These are phyloP conservation scores for Exobasidium rhododendri DNA, from an alignment of 1,284 basidiomycete species.

Conservation along the genomic window DNA sequence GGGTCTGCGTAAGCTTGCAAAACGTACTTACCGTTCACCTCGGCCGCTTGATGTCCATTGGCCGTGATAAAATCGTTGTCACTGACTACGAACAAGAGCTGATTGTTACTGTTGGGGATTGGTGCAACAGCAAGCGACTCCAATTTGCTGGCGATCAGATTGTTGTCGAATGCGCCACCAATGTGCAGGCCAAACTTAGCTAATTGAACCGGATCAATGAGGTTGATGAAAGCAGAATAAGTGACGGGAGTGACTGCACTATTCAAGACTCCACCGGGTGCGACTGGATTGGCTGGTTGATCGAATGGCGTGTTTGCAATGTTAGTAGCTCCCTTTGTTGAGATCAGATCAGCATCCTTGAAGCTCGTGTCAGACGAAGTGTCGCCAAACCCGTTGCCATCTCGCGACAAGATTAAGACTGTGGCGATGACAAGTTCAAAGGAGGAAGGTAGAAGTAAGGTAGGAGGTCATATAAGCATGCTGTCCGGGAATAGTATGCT, in stretches of 20 bases:
- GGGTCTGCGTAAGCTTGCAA: constrained; percentile 31
- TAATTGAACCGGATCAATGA: constrained; percentile 57
- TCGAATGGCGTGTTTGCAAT: constrained; percentile 65
- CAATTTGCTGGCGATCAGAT: constrained; percentile 67
- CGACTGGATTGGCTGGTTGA: constrained; percentile 61
- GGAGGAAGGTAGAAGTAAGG: no score
- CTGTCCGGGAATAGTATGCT: no score
- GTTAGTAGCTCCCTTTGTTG: constrained; percentile 64
- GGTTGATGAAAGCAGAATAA: constrained; percentile 64
- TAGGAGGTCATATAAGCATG: no score
- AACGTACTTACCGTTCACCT: constrained; percentile 22
- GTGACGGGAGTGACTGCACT: constrained; percentile 59
- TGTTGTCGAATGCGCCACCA: constrained; percentile 54
- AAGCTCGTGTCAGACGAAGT: constrained; percentile 60
- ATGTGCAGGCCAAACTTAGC: constrained; percentile 64
- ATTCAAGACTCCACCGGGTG: constrained; percentile 61
- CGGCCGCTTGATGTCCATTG: constrained; percentile 60
- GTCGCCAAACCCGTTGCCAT: constrained; percentile 65
- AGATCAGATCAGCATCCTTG: constrained; percentile 60
- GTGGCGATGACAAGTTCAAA: constrained; percentile 50
- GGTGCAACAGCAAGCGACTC: constrained; percentile 67
- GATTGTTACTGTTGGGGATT: constrained; percentile 62
- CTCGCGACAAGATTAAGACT: constrained; percentile 63
- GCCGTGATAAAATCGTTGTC: constrained; percentile 69
- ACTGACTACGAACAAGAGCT: constrained; percentile 65